A percentile compares a stretch with the other conserved stretches of the same genome.
phyloP scores from a whole-genome alignment of 176 grass and related monocot genomes.

The Bonia amplexicaulis region DNA sequence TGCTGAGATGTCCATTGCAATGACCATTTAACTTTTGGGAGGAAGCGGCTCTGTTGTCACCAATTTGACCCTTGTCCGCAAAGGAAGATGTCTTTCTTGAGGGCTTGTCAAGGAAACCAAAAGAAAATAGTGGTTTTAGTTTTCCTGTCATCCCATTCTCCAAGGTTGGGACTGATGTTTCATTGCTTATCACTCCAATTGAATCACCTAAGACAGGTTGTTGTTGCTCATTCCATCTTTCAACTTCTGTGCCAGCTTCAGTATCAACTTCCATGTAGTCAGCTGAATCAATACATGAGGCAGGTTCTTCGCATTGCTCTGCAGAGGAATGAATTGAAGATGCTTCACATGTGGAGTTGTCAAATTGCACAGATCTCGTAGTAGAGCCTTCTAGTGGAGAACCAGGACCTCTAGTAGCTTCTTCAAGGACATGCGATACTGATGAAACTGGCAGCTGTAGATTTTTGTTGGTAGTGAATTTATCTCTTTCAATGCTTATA shows the following conservation, averaged over 20 bases:
- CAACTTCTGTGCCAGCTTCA: constrained; percentile 29
- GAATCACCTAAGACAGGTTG: constrained; percentile 9
- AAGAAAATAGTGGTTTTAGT: constrained; percentile 49
- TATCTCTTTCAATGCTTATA: constrained; percentile 12
- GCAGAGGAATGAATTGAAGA: constrained; percentile 34
- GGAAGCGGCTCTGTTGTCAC: constrained; percentile 4
- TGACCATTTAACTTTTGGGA: constrained; percentile 37
- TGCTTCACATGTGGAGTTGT: constrained; percentile 13
- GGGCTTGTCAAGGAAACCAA: constrained; percentile 58
- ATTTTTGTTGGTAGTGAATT: not conserved
- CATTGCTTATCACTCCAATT: constrained; percentile 17
- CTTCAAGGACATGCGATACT: constrained; percentile 26
- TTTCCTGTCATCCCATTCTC: constrained; percentile 36
- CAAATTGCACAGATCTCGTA: constrained; percentile 21
- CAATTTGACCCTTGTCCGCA: constrained; percentile 27
- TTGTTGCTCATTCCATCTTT: not conserved
- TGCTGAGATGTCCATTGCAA: constrained; percentile 34
- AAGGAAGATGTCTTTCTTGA: constrained; percentile 42
- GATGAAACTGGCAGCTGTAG: constrained; percentile 29
- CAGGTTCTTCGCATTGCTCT: constrained; percentile 22
- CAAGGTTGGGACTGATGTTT: not conserved
- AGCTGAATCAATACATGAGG: constrained; percentile 34
- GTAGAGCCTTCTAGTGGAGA: constrained; percentile 15
- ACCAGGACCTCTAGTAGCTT: constrained; percentile 18
- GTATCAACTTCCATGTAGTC: constrained; percentile 45